phyloP scores from a whole-genome alignment of 2,329 filamentous ascomycete species.

The Aureobasidium leucospermi region DNA sequence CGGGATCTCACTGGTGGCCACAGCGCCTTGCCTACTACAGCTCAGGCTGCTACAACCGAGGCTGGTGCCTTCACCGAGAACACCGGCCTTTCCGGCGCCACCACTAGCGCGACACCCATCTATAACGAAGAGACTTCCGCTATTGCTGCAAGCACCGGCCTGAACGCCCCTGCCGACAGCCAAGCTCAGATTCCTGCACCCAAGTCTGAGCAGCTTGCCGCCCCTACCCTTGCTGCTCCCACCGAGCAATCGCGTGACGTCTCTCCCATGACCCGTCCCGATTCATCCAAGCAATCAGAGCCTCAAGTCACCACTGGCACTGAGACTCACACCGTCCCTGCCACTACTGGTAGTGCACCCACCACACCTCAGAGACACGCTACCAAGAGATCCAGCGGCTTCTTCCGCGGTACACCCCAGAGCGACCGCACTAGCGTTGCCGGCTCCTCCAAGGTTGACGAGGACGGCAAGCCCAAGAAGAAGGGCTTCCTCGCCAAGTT shows the following conservation, averaged over 20 bases:
- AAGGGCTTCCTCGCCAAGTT: slow-evolving; percentile 41
- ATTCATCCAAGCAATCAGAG: slow-evolving; percentile 26
- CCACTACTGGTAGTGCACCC: slow-evolving; percentile 3
- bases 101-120: not conserved
- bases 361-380: slow-evolving; percentile 15
- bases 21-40: not conserved
- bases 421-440: slow-evolving; percentile 19
- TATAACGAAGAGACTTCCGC: slow-evolving; percentile 20
- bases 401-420: slow-evolving; percentile 16
- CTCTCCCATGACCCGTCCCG: slow-evolving; percentile 31
- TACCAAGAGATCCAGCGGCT: slow-evolving; percentile 11
- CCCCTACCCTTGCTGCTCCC: slow-evolving; percentile 21
- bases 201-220: slow-evolving; percentile 10
- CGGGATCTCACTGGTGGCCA: slow-evolving; percentile 1
- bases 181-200: slow-evolving; percentile 18
- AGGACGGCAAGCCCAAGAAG: slow-evolving; percentile 38
- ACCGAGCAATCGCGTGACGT: slow-evolving; percentile 33
- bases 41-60: not conserved
- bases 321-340: slow-evolving; percentile 26
- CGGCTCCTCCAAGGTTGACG: slow-evolving; percentile 18
- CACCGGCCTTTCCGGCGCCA: not conserved
- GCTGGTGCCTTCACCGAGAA: slow-evolving; percentile 3
- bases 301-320: slow-evolving; percentile 36
- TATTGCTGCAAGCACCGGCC: slow-evolving; percentile 18
- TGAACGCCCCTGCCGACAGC: slow-evolving; percentile 31